A percentile compares a stretch with the other conserved stretches of the same genome.
These are phyloP conservation scores for Colletotrichum sp. DNA, from an alignment of 2,329 filamentous ascomycete species.

Conservation along the genomic window DNA sequence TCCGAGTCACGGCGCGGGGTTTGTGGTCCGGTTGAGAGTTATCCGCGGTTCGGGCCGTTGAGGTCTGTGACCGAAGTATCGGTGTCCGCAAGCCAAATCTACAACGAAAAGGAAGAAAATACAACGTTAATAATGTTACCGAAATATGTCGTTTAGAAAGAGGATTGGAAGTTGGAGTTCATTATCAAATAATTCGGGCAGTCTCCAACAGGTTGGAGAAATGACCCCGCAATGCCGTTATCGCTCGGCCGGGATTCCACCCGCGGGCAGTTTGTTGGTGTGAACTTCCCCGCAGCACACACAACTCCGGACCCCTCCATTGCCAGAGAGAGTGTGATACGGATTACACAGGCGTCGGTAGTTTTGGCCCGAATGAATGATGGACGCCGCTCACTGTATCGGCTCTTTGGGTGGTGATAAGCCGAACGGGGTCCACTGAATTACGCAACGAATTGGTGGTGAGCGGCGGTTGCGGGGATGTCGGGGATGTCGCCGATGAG, in stretches of 20 bases:
- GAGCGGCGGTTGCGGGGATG: neutral
- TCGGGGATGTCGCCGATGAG: neutral
- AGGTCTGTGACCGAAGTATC: neutral
- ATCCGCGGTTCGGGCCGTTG: neutral
- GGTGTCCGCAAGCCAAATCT: neutral
- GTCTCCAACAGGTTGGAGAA: neutral
- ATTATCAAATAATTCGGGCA: neutral
- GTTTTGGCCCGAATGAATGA: neutral
- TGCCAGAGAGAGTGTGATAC: neutral
- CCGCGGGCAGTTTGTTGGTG: neutral
- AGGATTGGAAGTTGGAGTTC: neutral
- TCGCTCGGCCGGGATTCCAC: neutral
- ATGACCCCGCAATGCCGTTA: conserved; percentile 7
- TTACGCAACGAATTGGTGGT: neutral
- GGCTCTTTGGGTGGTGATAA: neutral
- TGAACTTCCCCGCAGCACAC: neutral
- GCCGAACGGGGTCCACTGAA: neutral
- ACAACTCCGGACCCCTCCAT: neutral
- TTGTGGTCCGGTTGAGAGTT: neutral
- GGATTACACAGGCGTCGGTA: neutral
- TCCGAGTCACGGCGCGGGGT: neutral
- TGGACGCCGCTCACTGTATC: neutral
- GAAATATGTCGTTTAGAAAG: neutral
- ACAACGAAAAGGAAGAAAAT: neutral
- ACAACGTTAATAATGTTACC: neutral